Evolutionary conservation across 2,329 filamentous ascomycete genomes (phyloP), one percentile per base, ranked within the genome.

Genomic region (Fusarium sp.): DNA sequence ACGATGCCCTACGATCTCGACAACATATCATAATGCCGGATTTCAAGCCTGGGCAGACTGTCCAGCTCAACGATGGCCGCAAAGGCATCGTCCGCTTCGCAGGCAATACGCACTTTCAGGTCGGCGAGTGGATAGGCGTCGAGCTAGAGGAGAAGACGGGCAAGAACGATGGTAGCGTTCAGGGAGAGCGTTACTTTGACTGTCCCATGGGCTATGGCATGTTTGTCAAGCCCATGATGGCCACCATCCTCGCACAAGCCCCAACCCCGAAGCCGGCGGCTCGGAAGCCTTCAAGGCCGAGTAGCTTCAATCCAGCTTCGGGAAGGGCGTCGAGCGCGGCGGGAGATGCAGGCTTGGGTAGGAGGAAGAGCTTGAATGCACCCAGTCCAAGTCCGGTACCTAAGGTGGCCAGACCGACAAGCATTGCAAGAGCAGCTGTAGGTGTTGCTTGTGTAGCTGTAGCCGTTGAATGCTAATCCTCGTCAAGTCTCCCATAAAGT

Each of bases 151-250:
- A 93, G 45, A 83, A 89, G 52, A 88, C 86, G 20, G 95, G 96
- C 30, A 98, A 98, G 83, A 98, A 98, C 73, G 93, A 98, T 84
- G 95, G 95, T 68, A 91, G 91, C 55, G 93, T 98, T 45, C 88
- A 95, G 77, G 94, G 93, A 64, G 87, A 93, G 75, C 85, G 93
- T 20, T 98, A 98, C 77, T 98, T 97, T 73, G 88, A 94, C 48
- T 98, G 95, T 80, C 85, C 76, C 79, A 90, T 86, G 88, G 93
- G 83, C 39, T 83, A 83, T 67, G 89, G 89, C 75, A 96, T 99
- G 88, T 98, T 99, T 74, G 87, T 97, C 55, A 88, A 92, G 65
- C 89, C 93, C 28, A 81, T 86, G 53, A 90, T 90, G 58, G 83
- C 96, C 48, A 85, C 84, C 14, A 82, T 89, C 66, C 78, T 90